Conservation (phyloP, 1,284 basidiomycete genomes). For the Heterobasidion annosum region DNA sequence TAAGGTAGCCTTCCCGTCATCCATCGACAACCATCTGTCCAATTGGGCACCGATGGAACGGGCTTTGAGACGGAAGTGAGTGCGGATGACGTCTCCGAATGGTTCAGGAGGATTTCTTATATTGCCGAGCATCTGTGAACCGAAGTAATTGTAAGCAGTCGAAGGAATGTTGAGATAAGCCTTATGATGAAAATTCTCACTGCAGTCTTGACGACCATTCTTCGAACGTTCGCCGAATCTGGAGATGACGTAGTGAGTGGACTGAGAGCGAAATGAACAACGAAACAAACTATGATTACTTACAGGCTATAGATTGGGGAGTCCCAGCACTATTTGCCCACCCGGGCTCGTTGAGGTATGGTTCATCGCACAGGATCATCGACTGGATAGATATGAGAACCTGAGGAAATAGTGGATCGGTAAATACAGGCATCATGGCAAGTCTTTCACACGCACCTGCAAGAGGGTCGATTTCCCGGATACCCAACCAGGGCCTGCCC, state of each 20-base stretch:
- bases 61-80: slow-evolving; percentile 85
- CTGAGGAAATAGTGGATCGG: slow-evolving; percentile 24
- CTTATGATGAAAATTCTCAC: slow-evolving; percentile 31
- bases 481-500: slow-evolving; percentile 57
- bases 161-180: background rate
- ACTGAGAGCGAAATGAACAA: background rate
- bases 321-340: slow-evolving; percentile 71
- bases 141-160: background rate
- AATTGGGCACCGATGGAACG: slow-evolving; percentile 61
- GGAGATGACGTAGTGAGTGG: slow-evolving; percentile 5
- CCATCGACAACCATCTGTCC: slow-evolving; percentile 68
- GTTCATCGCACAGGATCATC: slow-evolving; percentile 87
- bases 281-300: slow-evolving; percentile 16
- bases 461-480: slow-evolving; percentile 13
- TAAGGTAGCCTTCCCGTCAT: slow-evolving; percentile 54
- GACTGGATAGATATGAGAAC: slow-evolving; percentile 90
- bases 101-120: slow-evolving; percentile 74
- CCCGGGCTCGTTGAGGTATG: slow-evolving; percentile 84
- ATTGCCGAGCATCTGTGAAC: slow-evolving; percentile 71
- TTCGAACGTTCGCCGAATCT: slow-evolving; percentile 82
- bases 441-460: slow-evolving; percentile 36
- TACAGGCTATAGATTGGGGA: slow-evolving; percentile 65
- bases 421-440: background rate
- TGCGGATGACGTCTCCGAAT: slow-evolving; percentile 76
- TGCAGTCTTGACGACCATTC: slow-evolving; percentile 84